phyloP scores from a whole-genome alignment of 805 yeast genomes.

The Myxozyma melibiosi region DNA sequence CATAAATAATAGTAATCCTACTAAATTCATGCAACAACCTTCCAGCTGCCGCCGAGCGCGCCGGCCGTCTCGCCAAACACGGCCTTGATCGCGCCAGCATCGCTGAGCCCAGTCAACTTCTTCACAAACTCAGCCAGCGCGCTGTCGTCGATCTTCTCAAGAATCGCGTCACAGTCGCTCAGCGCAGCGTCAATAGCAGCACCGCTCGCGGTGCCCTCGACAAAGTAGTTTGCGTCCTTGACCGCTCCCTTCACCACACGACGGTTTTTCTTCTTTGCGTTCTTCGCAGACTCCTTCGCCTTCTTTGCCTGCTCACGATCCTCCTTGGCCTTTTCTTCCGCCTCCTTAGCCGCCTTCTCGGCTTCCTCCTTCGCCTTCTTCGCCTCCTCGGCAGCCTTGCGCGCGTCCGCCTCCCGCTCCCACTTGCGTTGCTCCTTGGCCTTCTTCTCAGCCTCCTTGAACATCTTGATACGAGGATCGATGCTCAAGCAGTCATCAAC shows the following conservation, averaged over 20 bases:
- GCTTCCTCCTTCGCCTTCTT: slow-evolving; percentile 85
- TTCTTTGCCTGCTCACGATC: slow-evolving; percentile 83
- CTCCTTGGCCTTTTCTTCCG: slow-evolving; percentile 65
- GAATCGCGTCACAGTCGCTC: slow-evolving; percentile 74
- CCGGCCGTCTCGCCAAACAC: slow-evolving; percentile 59
- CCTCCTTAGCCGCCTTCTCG: slow-evolving; percentile 75
- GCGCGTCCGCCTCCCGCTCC: slow-evolving; percentile 97
- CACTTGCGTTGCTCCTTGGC: slow-evolving; percentile 94
- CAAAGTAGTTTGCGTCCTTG: slow-evolving; percentile 79
- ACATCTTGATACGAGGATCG: slow-evolving; percentile 92
- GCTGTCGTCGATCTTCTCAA: slow-evolving; percentile 78
- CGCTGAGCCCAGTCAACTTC: slow-evolving; percentile 59
- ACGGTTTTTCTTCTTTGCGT: slow-evolving; percentile 93
- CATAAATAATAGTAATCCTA: too few relatives aligned
- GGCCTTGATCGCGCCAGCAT: slow-evolving; percentile 60
- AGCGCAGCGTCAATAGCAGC: slow-evolving; percentile 52
- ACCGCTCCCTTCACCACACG: slow-evolving; percentile 78
- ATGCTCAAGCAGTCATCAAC: slow-evolving; percentile 85
- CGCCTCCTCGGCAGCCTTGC: slow-evolving; percentile 94
- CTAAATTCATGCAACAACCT: slow-evolving; percentile 55
- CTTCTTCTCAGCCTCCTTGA: slow-evolving; percentile 91
- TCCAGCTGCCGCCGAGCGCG: slow-evolving; percentile 56
- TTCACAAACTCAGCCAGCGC: slow-evolving; percentile 74
- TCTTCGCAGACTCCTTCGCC: slow-evolving; percentile 90
- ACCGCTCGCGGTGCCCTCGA: slow-evolving; percentile 61